phyloP scores from a whole-genome alignment of 2,329 filamentous ascomycete species.

The Fusarium sp. region DNA sequence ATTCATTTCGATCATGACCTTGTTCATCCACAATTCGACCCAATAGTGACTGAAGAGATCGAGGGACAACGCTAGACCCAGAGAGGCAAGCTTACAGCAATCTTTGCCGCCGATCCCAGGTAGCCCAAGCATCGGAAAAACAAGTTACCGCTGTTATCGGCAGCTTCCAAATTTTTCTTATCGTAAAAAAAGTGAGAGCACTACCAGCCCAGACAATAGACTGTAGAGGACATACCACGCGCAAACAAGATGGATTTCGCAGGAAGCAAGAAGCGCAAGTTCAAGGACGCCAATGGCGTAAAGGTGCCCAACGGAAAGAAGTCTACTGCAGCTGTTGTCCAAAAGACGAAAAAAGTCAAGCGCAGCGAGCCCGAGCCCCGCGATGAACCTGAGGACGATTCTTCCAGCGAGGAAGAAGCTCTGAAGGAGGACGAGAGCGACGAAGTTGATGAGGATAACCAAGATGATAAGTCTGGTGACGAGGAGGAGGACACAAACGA shows the following conservation, averaged over 20 bases:
- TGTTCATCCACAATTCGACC: slow-evolving; percentile 5
- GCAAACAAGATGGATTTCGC: slow-evolving; percentile 48
- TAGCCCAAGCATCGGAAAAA: slow-evolving; percentile 26
- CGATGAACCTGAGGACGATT: slow-evolving; percentile 40
- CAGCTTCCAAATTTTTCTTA: slow-evolving; percentile 37
- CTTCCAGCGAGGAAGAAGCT: slow-evolving; percentile 43
- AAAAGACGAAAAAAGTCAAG: slow-evolving; percentile 57
- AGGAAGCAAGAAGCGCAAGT: slow-evolving; percentile 57
- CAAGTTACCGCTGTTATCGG: slow-evolving; percentile 36
- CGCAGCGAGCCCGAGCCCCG: slow-evolving; percentile 45
- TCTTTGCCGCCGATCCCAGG: slow-evolving; percentile 35
- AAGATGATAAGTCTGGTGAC: slow-evolving; percentile 44
- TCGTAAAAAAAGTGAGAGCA: slow-evolving; percentile 40
- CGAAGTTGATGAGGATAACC: slow-evolving; percentile 46
- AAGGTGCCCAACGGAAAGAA: slow-evolving; percentile 41
- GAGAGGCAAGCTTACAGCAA: slow-evolving; percentile 28
- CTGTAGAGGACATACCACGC: slow-evolving; percentile 19
- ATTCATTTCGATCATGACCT: slow-evolving; percentile 4
- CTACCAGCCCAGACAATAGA: slow-evolving; percentile 12
- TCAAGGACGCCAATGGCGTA: slow-evolving; percentile 48
- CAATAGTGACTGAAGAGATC: not conserved
- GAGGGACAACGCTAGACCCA: slow-evolving; percentile 21
- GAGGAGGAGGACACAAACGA: slow-evolving; percentile 42
- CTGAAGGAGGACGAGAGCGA: slow-evolving; percentile 39
- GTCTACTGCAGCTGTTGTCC: slow-evolving; percentile 41